A percentile compares a stretch with the other conserved stretches of the same genome.
phyloP scores from a whole-genome alignment of 805 yeast species.

The Brettanomyces bruxellensis region DNA sequence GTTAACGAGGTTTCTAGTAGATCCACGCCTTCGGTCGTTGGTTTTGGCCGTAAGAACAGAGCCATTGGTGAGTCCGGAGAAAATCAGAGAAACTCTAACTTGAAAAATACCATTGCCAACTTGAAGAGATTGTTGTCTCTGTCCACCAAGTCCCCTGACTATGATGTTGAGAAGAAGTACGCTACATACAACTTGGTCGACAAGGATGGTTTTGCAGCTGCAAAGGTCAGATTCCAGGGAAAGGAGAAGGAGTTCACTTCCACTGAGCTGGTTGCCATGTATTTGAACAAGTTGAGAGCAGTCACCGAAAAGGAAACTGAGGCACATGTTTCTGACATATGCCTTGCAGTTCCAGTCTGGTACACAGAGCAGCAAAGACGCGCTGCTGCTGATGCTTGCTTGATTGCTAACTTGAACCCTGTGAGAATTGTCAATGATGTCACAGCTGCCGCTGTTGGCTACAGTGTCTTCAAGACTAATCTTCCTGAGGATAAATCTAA shows the following conservation, averaged over 20 bases:
- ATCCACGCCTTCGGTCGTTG: constrained; percentile 82
- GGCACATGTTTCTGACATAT: constrained; percentile 75
- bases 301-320: constrained; percentile 77
- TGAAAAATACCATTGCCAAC: constrained; percentile 93
- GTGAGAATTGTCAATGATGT: constrained; percentile 96
- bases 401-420: constrained; percentile 94
- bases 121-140: constrained; percentile 89
- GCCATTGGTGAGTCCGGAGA: constrained; percentile 93
- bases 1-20: constrained; percentile 99
- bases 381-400: constrained; percentile 91
- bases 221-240: constrained; percentile 79
- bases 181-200: constrained; percentile 66
- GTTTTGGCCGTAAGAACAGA: constrained; percentile 85
- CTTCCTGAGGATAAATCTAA: constrained; percentile 90
- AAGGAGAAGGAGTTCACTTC: constrained; percentile 72
- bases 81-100: constrained; percentile 92
- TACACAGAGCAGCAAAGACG: constrained; percentile 95
- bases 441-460: constrained; percentile 98
- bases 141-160: constrained; percentile 64
- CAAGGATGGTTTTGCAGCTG: constrained; percentile 68
- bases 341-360: constrained; percentile 95
- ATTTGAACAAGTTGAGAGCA: constrained; percentile 79
- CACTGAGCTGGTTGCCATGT: constrained; percentile 92
- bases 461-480: constrained; percentile 97
- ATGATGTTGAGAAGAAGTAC: constrained; percentile 63